phyloP scores from a whole-genome alignment of 495 filamentous ascomycete genomes.

The Astrocystis sublimbata region DNA sequence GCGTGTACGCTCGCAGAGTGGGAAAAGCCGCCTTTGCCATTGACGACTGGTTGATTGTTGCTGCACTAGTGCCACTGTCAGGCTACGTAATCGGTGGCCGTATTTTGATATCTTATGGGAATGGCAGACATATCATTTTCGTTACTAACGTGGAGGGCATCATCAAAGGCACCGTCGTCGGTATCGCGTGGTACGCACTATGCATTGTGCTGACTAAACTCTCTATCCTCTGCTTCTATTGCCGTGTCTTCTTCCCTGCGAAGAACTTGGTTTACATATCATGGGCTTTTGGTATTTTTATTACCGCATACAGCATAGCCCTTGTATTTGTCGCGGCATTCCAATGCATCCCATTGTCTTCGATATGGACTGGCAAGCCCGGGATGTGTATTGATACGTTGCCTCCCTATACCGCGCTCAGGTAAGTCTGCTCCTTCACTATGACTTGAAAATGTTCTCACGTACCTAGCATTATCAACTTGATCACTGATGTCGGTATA shows the following conservation, averaged over 20 bases:
- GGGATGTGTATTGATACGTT: neutral
- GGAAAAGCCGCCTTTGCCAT: neutral
- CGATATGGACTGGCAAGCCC: neutral
- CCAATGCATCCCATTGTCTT: neutral
- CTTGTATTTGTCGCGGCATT: neutral
- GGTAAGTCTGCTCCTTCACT: neutral
- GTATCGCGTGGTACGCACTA: neutral
- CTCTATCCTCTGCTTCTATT: conserved; percentile 1
- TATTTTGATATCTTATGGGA: neutral
- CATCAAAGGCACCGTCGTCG: neutral
- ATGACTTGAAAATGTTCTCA: neutral
- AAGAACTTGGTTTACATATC: neutral
- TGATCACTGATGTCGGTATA: neutral
- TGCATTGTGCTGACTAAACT: neutral
- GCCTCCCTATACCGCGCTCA: neutral
- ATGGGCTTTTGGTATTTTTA: neutral
- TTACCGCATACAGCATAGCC: neutral
- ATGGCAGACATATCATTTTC: conserved; percentile 4
- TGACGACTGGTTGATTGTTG: conserved; percentile 1
- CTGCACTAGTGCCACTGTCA: neutral
- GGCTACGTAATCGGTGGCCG: neutral
- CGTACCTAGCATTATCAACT: neutral
- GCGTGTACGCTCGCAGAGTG: neutral
- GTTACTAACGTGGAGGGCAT: neutral
- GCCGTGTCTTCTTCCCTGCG: neutral